These are phyloP conservation scores for Blepharisma undulans DNA, from an alignment of 169 alveolate genomes.

Conservation along the genomic window DNA sequence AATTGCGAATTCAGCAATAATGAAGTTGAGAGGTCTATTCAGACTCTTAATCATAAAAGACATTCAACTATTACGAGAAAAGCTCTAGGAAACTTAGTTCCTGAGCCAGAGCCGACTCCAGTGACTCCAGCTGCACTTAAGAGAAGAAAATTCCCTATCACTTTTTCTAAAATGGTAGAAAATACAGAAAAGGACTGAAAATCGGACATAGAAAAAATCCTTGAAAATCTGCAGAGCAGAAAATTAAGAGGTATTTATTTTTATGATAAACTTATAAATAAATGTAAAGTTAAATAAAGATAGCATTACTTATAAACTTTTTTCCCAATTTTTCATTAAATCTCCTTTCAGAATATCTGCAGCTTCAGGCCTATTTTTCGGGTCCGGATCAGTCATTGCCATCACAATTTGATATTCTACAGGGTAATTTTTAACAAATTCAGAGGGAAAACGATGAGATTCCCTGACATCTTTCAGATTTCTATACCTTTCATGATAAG, in stretches of 20 bases:
- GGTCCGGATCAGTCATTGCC: slow-evolving; percentile 35
- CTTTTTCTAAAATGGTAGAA: neutral
- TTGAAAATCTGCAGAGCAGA: neutral
- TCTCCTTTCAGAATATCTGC: slow-evolving; percentile 25
- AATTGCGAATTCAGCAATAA: neutral
- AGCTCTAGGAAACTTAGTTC: neutral
- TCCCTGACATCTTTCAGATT: slow-evolving; percentile 38
- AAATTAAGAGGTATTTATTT: neutral
- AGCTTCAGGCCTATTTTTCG: slow-evolving; percentile 52
- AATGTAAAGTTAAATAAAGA: neutral
- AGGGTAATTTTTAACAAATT: slow-evolving; percentile 34
- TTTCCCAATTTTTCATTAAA: slow-evolving; percentile 23
- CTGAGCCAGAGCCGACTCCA: neutral
- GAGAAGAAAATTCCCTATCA: neutral
- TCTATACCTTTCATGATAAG: slow-evolving; percentile 39
- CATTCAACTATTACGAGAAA: neutral
- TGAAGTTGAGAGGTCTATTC: neutral
- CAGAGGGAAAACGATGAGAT: slow-evolving; percentile 31
- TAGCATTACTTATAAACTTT: neutral
- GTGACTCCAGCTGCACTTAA: neutral
- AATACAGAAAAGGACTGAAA: neutral
- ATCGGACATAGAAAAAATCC: neutral
- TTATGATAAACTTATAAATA: neutral
- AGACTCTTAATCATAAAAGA: neutral
- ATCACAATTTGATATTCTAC: slow-evolving; percentile 29